A percentile compares a stretch with the other conserved stretches of the same genome.
phyloP scores from a whole-genome alignment of 192 early-diverging fungal species.

The Backusella luteola region DNA sequence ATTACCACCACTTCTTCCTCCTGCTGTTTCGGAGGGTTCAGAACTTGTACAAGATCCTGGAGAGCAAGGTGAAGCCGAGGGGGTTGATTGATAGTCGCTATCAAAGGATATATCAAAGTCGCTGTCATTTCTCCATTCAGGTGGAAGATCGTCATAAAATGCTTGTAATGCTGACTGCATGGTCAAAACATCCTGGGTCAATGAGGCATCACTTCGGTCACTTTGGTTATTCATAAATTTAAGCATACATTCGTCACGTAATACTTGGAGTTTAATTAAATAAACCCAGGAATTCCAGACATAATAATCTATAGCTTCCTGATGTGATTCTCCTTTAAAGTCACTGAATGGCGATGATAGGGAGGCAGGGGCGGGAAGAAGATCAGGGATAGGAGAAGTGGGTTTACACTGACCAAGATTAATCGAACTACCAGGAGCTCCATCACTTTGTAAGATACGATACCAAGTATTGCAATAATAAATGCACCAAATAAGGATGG shows the following conservation, averaged over 20 bases:
- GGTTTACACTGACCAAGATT: slow-evolving; percentile 10
- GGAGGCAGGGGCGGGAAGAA: slow-evolving; percentile 5
- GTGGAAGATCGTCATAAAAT: slow-evolving; percentile 7
- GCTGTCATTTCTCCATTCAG: slow-evolving; percentile 1
- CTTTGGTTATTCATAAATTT: slow-evolving; percentile 8
- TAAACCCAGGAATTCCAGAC: slow-evolving; percentile 31
- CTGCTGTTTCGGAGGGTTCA: neutral
- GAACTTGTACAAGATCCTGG: neutral
- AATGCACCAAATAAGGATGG: slow-evolving; percentile 33
- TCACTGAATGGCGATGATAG: neutral
- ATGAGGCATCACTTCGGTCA: neutral
- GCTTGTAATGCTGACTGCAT: slow-evolving; percentile 9
- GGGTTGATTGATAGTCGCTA: neutral
- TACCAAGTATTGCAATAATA: slow-evolving; percentile 39
- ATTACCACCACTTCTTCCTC: neutral
- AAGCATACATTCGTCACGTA: slow-evolving; percentile 28
- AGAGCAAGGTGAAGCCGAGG: neutral
- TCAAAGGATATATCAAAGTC: neutral
- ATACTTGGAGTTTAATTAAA: slow-evolving; percentile 27
- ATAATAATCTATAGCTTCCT: slow-evolving; percentile 18
- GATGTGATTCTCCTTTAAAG: neutral
- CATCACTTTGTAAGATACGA: slow-evolving; percentile 23
- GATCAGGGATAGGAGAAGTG: slow-evolving; percentile 3
- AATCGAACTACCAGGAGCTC: neutral
- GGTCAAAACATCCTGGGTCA: slow-evolving; percentile 19